Evolutionary conservation across 2,329 filamentous ascomycete species (phyloP), one percentile per base, ranked within the genome.

Genomic region (Elsinoe batatas): DNA sequence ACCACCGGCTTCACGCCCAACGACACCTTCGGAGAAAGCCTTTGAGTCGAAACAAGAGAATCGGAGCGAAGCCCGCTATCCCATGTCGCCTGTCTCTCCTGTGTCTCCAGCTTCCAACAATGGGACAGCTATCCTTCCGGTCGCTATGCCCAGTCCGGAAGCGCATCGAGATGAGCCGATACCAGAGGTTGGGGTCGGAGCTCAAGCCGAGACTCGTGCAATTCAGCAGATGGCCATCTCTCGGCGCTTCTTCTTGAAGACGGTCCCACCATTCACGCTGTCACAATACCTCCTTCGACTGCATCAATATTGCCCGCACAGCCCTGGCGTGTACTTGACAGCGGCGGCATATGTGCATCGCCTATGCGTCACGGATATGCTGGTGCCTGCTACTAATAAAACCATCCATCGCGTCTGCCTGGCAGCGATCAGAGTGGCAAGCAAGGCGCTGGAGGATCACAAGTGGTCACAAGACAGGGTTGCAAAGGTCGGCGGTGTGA

Each of bases 401-500:
- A 97, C 95, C 60, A 85, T 88, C 59, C 91, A 98, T 69, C 83
- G 93, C 2, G 74, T 97, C 6, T 77, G 95, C 32, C 79, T 98
- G 13, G 91, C 89, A 0, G 88, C 87, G 5, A 76, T 96, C 54
- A 77, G 91, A 35, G 87, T 96, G 3, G 90, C 91, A 12, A 93
- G 91, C 80, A 98, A 97, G 72, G 88, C 89, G 0, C 74, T 96
- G n/a, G 91, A 98, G 69, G 91, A 97, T 68, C 78, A 91, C 54
- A 87, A 85, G 62, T 95, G 94, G 72, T 82, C 88, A 7, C 91
- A 96, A 71, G 79, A 79, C 58, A 85, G 89, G 56, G 83, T 96
- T 61, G 84, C 91, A 15, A 86, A 84, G 61, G 91, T 97, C 1
- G 91, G 93, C 40, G 91, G 91, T 15, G 89, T 97, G 13, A 88